A percentile compares a stretch with the other conserved stretches of the same genome.
Evolutionary conservation across 1,284 basidiomycete genomes (phyloP).

Genomic region (Taiwanofungus camphoratus): DNA sequence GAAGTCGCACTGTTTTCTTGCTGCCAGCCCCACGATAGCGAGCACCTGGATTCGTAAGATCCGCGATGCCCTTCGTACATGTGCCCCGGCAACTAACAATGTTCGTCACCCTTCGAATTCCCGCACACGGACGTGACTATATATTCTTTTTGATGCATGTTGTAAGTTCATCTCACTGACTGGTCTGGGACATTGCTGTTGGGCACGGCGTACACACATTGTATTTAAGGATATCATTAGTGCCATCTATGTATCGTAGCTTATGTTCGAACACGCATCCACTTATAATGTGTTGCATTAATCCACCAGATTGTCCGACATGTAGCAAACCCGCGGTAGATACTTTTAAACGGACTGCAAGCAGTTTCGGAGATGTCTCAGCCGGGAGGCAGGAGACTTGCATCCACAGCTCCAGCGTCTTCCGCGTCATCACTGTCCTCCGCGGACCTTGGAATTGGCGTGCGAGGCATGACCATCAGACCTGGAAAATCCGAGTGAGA

Average conservation of each 20-base stretch:
- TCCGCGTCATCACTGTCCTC: slow-evolving; percentile 57
- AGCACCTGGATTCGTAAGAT: slow-evolving; percentile 51
- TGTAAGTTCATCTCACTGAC: slow-evolving; percentile 2
- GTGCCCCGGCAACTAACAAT: slow-evolving; percentile 4
- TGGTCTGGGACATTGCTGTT: slow-evolving; percentile 10
- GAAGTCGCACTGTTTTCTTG: slow-evolving; percentile 49
- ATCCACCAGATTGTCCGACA: slow-evolving; percentile 2
- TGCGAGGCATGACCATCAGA: slow-evolving; percentile 94
- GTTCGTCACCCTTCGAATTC: slow-evolving; percentile 9
- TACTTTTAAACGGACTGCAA: slow-evolving; percentile 1
- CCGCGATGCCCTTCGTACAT: slow-evolving; percentile 29
- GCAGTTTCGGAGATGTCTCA: slow-evolving; percentile 40
- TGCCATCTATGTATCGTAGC: slow-evolving; percentile 6
- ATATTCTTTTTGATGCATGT: slow-evolving; percentile 3
- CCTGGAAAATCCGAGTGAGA: no score
- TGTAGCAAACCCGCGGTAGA: neutral
- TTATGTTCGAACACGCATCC: neutral
- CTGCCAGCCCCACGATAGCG: slow-evolving; percentile 33
- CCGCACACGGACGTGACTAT: slow-evolving; percentile 10
- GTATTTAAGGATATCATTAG: slow-evolving; percentile 11
- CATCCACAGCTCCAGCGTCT: slow-evolving; percentile 61
- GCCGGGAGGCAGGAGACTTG: slow-evolving; percentile 86
- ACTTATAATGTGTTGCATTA: slow-evolving; percentile 2
- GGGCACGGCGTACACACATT: slow-evolving; percentile 8
- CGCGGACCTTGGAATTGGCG: slow-evolving; percentile 67